Conservation (phyloP, 352 stramenopile genomes). For the Aphanomyces cochlioides region DNA sequence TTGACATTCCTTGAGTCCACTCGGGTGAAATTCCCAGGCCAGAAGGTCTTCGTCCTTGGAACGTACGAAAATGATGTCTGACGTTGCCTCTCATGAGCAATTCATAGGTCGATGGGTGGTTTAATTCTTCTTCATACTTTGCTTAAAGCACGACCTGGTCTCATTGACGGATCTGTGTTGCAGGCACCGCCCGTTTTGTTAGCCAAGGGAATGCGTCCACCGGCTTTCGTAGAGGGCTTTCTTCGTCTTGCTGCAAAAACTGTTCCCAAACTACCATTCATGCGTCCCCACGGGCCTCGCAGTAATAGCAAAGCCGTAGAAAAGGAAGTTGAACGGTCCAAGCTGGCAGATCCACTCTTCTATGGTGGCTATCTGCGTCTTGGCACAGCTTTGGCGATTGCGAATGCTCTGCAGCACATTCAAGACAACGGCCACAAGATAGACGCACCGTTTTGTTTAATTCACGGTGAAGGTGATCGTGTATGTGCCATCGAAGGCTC, state of each 20-base stretch:
- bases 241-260: slow-evolving; percentile 50
- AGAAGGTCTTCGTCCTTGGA: slow-evolving; percentile 71
- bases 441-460: slow-evolving; percentile 69
- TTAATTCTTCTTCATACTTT: slow-evolving; percentile 61
- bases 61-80: slow-evolving; percentile 35
- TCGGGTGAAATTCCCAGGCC: slow-evolving; percentile 56
- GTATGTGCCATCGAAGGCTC: slow-evolving; percentile 70
- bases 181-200: slow-evolving; percentile 68
- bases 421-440: slow-evolving; percentile 56
- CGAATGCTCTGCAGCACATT: slow-evolving; percentile 55
- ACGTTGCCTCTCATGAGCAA: neutral
- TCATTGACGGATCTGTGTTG: slow-evolving; percentile 71
- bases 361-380: slow-evolving; percentile 70
- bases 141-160: slow-evolving; percentile 39
- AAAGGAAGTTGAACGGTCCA: slow-evolving; percentile 49
- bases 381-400: slow-evolving; percentile 62
- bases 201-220: slow-evolving; percentile 52
- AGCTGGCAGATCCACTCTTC: slow-evolving; percentile 60
- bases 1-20: slow-evolving; percentile 60
- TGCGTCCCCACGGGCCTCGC: neutral
- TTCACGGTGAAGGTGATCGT: slow-evolving; percentile 63
- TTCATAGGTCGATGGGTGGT: slow-evolving; percentile 58
- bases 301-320: slow-evolving; percentile 53
- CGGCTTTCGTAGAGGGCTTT: slow-evolving; percentile 42
- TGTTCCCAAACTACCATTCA: slow-evolving; percentile 58